Conservation (phyloP, 2,329 filamentous ascomycete genomes). For the Cladophialophora exuberans region DNA sequence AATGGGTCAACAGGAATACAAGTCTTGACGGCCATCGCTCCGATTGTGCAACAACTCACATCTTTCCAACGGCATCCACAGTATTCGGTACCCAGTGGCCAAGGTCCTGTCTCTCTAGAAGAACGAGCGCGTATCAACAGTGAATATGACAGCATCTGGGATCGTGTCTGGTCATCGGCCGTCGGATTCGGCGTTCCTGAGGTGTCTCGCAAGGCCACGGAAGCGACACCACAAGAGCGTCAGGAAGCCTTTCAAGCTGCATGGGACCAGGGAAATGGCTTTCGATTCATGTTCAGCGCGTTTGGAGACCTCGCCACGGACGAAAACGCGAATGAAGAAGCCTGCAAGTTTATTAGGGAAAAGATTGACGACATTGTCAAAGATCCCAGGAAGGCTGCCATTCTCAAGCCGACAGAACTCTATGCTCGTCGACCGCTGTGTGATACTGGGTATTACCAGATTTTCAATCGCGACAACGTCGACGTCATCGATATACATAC, state of each 20-base stretch:
- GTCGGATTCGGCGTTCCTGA: slow-evolving; percentile 62
- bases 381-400: slow-evolving; percentile 53
- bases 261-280: slow-evolving; percentile 56
- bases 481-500: slow-evolving; percentile 48
- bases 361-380: slow-evolving; percentile 56
- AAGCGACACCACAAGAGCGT: slow-evolving; percentile 30
- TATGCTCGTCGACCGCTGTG: slow-evolving; percentile 55
- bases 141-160: slow-evolving; percentile 15
- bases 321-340: slow-evolving; percentile 53
- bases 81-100: slow-evolving; percentile 62
- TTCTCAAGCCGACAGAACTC: slow-evolving; percentile 58
- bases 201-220: slow-evolving; percentile 37
- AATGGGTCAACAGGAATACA: slow-evolving; percentile 68
- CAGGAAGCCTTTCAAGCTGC: slow-evolving; percentile 52
- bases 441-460: slow-evolving; percentile 56
- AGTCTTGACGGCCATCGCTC: slow-evolving; percentile 62
- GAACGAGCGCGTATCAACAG: slow-evolving; percentile 49
- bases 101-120: slow-evolving; percentile 49
- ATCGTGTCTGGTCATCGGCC: slow-evolving; percentile 49
- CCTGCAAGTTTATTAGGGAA: slow-evolving; percentile 59
- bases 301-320: slow-evolving; percentile 56
- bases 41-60: slow-evolving; percentile 54
- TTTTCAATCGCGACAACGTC: slow-evolving; percentile 51
- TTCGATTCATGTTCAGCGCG: slow-evolving; percentile 52
- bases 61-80: slow-evolving; percentile 67